Evolutionary conservation across 352 stramenopile species (phyloP).

Genomic region (Phytophthora sansomeana): DNA sequence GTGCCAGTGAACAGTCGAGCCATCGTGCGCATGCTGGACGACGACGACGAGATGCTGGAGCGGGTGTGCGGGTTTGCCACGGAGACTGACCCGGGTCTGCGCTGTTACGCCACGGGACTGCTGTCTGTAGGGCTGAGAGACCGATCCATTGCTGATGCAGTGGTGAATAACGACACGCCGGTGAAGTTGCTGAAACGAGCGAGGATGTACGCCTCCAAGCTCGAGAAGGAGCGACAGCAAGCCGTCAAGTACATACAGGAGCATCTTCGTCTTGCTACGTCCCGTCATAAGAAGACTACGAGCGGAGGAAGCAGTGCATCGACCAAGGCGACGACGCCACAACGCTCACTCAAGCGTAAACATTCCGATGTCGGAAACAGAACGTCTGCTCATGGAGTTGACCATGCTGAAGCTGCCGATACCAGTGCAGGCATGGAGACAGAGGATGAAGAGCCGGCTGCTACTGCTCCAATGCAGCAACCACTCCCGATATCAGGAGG

Average conservation of each 20-base stretch:
- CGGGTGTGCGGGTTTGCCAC: slow-evolving; percentile 74
- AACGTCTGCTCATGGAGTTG: slow-evolving; percentile 19
- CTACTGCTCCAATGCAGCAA: slow-evolving; percentile 25
- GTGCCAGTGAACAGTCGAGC: slow-evolving; percentile 76
- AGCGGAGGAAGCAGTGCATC: slow-evolving; percentile 18
- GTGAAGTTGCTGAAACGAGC: slow-evolving; percentile 79
- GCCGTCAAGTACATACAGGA: slow-evolving; percentile 86
- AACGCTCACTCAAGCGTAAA: slow-evolving; percentile 56
- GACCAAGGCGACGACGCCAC: slow-evolving; percentile 28
- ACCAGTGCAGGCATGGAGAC: slow-evolving; percentile 19
- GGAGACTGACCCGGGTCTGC: slow-evolving; percentile 59
- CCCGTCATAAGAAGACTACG: slow-evolving; percentile 45
- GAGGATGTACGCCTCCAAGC: slow-evolving; percentile 78
- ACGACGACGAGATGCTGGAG: slow-evolving; percentile 83
- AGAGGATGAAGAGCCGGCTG: slow-evolving; percentile 32
- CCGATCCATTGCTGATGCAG: slow-evolving; percentile 78
- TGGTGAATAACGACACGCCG: slow-evolving; percentile 84
- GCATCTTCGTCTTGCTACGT: slow-evolving; percentile 46
- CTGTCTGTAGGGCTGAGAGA: slow-evolving; percentile 81
- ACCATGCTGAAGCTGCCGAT: slow-evolving; percentile 33
- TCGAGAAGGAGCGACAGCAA: slow-evolving; percentile 71
- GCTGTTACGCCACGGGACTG: slow-evolving; percentile 81
- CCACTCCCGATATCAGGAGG: slow-evolving; percentile 25
- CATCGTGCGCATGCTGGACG: slow-evolving; percentile 74
- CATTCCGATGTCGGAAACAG: slow-evolving; percentile 44